Evolutionary conservation across 106 monocot genomes (phyloP).

Genomic region (Cymbidium sinense): DNA sequence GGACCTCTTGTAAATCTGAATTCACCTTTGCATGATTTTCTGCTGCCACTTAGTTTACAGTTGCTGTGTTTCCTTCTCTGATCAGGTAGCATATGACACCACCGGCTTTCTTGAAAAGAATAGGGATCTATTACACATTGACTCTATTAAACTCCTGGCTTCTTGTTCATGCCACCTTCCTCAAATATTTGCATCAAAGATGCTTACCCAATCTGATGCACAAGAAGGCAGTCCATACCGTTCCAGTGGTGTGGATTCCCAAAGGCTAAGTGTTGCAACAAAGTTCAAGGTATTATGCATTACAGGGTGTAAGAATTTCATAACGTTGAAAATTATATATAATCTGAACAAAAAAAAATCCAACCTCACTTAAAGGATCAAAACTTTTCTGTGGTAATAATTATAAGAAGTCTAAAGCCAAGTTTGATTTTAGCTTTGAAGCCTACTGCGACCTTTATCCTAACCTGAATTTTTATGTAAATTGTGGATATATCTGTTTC

Average conservation of each 20-base stretch:
- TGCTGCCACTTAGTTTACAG: background rate
- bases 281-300: slow-evolving; percentile 79
- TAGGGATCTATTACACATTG: slow-evolving; percentile 81
- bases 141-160: slow-evolving; percentile 84
- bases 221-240: slow-evolving; percentile 24
- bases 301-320: background rate
- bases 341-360: background rate
- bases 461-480: background rate
- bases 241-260: slow-evolving; percentile 66
- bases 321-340: background rate
- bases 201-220: slow-evolving; percentile 57
- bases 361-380: background rate
- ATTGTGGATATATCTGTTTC: background rate
- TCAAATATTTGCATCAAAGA: slow-evolving; percentile 74
- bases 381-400: background rate
- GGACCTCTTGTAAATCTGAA: background rate
- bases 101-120: slow-evolving; percentile 95
- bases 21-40: slow-evolving; percentile 3
- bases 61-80: slow-evolving; percentile 6
- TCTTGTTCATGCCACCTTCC: slow-evolving; percentile 75
- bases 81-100: slow-evolving; percentile 83
- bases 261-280: slow-evolving; percentile 87
- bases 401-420: background rate
- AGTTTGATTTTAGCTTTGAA: background rate
- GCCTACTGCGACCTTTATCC: background rate